phyloP scores from a whole-genome alignment of 306 rosid species.

The Hylodesmum podocarpum region DNA sequence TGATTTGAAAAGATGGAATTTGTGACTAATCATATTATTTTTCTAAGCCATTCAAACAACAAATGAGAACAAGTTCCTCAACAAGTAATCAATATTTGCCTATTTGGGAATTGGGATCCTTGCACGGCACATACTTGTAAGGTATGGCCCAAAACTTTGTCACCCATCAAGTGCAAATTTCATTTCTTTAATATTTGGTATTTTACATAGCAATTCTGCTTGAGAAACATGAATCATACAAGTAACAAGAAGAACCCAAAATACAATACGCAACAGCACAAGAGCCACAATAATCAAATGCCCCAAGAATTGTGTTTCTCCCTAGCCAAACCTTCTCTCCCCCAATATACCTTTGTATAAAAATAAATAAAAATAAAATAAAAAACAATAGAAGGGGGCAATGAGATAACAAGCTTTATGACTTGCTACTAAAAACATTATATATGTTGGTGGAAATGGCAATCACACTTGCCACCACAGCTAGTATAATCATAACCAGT shows the following conservation, averaged over 20 bases:
- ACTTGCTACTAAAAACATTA: conserved; percentile 37
- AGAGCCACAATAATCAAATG: conserved; percentile 9
- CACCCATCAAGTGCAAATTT: background rate
- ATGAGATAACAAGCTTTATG: background rate
- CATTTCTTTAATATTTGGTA: conserved; percentile 1
- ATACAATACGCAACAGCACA: conserved; percentile 1
- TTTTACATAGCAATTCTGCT: conserved; percentile 15
- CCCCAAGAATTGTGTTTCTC: background rate
- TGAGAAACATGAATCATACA: background rate
- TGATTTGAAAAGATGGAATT: background rate
- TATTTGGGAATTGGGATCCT: no score
- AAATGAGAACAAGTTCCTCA: background rate
- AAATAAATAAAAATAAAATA: background rate
- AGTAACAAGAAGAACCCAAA: conserved; percentile 10
- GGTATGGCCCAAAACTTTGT: background rate
- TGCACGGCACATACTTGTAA: conserved; percentile 9
- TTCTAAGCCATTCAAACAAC: background rate
- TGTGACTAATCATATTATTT: background rate
- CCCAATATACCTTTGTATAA: background rate
- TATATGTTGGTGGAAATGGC: conserved; percentile 78
- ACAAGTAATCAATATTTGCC: background rate
- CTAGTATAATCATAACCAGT: conserved; percentile 61
- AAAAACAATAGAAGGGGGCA: background rate
- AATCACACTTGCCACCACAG: conserved; percentile 59
- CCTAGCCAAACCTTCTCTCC: background rate